Percentiles rank a stretch among this genome's conserved stretches.
phyloP scores from a whole-genome alignment of 2,329 filamentous ascomycete genomes.

The Claviceps capensis region DNA sequence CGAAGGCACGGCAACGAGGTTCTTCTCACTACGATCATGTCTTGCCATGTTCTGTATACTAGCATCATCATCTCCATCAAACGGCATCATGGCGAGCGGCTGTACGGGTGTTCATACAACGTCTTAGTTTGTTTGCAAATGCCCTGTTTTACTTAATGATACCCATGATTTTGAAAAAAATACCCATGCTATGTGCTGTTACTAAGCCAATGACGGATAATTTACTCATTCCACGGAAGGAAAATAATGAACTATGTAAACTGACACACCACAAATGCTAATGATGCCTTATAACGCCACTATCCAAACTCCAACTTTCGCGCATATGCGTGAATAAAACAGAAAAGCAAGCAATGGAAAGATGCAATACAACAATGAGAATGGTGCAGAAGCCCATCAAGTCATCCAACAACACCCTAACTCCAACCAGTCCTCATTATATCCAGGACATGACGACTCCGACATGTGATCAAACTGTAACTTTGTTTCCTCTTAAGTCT shows the following conservation, averaged over 20 bases:
- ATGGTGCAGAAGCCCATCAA: background rate
- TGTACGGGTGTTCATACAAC: background rate
- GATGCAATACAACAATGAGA: background rate
- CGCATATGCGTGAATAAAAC: conserved; percentile 8
- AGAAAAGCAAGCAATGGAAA: background rate
- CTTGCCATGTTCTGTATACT: conserved; percentile 1
- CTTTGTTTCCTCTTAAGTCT: background rate
- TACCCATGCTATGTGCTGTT: background rate
- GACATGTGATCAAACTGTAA: conserved; percentile 5
- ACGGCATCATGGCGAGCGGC: background rate
- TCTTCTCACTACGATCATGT: background rate
- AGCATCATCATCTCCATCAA: conserved; percentile 1
- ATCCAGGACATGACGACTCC: conserved; percentile 2
- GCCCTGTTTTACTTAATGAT: background rate
- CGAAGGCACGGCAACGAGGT: conserved; percentile 1
- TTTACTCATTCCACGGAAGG: background rate
- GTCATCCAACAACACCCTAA: conserved; percentile 7
- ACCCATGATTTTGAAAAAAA: background rate
- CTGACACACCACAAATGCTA: background rate
- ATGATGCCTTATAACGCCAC: conserved; percentile 4
- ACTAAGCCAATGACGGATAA: background rate
- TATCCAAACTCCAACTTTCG: conserved; percentile 17
- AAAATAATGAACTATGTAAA: background rate
- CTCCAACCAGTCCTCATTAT: conserved; percentile 3
- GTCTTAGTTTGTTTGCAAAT: background rate